Conservation (phyloP, 192 early-diverging fungal genomes). For the Lobosporangium transversale region DNA sequence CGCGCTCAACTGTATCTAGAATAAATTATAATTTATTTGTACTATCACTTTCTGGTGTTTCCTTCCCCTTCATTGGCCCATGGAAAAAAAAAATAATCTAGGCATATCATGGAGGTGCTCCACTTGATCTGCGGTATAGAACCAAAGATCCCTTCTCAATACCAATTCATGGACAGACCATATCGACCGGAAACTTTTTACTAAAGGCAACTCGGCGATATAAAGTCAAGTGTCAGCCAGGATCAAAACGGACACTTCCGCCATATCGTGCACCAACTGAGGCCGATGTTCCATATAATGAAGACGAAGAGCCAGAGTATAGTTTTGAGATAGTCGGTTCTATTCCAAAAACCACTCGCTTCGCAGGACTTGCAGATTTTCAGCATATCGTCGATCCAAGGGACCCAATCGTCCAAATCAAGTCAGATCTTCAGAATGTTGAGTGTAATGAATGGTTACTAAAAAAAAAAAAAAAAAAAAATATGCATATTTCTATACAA, state of each 20-base stretch:
- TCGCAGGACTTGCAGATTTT: conserved; percentile 40
- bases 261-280: conserved; percentile 34
- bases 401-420: conserved; percentile 31
- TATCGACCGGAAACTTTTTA: conserved; percentile 28
- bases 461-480: too few species aligned
- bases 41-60: too few species aligned
- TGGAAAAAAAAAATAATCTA: conserved; percentile 4
- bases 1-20: neutral
- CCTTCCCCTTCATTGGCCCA: too few species aligned
- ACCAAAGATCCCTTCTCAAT: conserved; percentile 35
- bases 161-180: conserved; percentile 35
- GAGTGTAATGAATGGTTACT: too few species aligned
- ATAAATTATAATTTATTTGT: too few species aligned
- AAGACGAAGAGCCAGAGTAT: conserved; percentile 28
- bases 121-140: conserved; percentile 34
- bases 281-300: conserved; percentile 26
- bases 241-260: conserved; percentile 16
- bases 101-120: conserved; percentile 43
- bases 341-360: conserved; percentile 33
- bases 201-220: conserved; percentile 39
- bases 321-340: conserved; percentile 22
- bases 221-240: conserved; percentile 39
- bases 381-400: conserved; percentile 44
- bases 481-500: too few species aligned
- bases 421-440: conserved; percentile 28